Evolutionary conservation across 305 asterid species (phyloP).

Genomic region (Solanum hybrid): DNA sequence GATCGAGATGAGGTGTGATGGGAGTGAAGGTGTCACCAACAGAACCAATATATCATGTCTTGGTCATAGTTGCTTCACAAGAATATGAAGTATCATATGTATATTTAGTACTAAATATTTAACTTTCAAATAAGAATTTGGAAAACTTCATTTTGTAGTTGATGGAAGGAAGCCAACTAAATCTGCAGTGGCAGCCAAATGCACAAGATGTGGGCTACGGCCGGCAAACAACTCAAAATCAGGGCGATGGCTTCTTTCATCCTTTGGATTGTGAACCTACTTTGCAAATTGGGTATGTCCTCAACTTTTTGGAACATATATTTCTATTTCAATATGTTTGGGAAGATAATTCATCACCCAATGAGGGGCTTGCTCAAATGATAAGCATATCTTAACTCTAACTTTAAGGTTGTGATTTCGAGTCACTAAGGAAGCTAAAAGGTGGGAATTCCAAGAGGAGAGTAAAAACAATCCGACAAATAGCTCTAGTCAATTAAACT

Average conservation of each 20-base stretch:
- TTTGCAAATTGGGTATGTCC: conserved; percentile 73
- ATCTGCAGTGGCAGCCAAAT: conserved; percentile 75
- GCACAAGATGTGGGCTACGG: conserved; percentile 62
- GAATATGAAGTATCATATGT: background rate
- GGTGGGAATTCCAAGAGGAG: background rate
- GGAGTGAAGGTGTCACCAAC: background rate
- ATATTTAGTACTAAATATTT: background rate
- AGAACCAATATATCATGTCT: background rate
- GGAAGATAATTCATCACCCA: background rate
- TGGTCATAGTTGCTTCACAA: background rate
- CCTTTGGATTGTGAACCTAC: conserved; percentile 84
- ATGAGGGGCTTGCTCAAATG: background rate
- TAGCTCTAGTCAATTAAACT: background rate
- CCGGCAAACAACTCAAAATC: conserved; percentile 47
- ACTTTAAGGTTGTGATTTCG: background rate
- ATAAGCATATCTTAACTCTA: background rate
- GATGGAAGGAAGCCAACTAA: conserved; percentile 53
- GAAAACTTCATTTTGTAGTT: background rate
- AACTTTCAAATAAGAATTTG: background rate
- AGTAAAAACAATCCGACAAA: background rate
- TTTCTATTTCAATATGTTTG: background rate
- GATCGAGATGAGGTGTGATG: background rate
- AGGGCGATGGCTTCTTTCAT: conserved; percentile 60
- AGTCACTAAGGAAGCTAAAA: background rate
- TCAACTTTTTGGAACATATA: background rate